Base-by-base conservation (phyloP, 2,329 filamentous ascomycete species). In the Phialophora verrucosa region DNA sequence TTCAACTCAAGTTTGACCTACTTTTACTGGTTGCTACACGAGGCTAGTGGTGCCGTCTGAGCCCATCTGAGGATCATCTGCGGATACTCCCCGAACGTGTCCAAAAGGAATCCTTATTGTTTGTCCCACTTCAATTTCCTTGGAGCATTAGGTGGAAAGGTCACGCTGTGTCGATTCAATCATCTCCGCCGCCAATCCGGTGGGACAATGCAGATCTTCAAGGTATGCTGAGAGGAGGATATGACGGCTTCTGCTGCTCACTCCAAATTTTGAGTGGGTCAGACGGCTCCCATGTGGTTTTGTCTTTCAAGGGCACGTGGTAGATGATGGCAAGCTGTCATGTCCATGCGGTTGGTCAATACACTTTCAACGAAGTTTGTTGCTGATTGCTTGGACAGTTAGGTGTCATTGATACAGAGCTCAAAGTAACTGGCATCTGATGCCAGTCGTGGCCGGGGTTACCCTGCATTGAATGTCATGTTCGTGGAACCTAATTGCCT, bases 11-110 rank as follows among this genome's bases (percentile, higher is more conserved):
- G 47, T 66, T n/a, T n/a, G 50, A 63, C 31, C 38, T 55, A 8
- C 42, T 54, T 60, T 38, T 44, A 63, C 35, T 50, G 64, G 60
- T 63, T 56, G 64, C 64, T 63, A 66, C 64, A 66, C 64, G 56
- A 64, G 53, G 38, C 17, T 42, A 44, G 35, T 23, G 42, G 51
- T 66, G 49, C 60, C 29, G 44, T 56, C 42, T 32, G 25, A 42
- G 42, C 14, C 42, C 20, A 35, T 59, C 50, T 56, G 35, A 42
- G 25, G 25, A 32, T 35, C 20, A 35, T 59, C 50, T 56, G 35
- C 51, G 32, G 32, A 32, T 35, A 42, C 49, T 47, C 31, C 14
- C 32, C 23, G 53, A 29, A 29, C 25, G 25, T 55, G 25, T 55
- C 11, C 11, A 23, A 35, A 32, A 29, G 17, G 10, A 55, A 17